Evolutionary conservation across 768 basidiomycete species (phyloP).

Genomic region (Termitomyces sp.): DNA sequence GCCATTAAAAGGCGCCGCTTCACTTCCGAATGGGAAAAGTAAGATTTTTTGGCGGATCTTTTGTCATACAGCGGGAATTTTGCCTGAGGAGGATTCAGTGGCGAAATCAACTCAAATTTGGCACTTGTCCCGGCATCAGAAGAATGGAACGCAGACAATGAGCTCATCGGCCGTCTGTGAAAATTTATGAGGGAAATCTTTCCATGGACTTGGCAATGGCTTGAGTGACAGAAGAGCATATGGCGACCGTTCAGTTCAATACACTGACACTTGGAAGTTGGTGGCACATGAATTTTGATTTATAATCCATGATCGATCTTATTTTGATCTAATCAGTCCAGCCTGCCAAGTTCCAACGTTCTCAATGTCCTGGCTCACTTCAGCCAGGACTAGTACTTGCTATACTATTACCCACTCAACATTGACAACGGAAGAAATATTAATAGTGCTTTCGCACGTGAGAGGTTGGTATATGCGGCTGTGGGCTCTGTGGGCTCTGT

Average conservation of each 20-base stretch:
- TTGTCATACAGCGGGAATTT: conserved; percentile 2
- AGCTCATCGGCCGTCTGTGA: background rate
- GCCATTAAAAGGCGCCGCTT: background rate
- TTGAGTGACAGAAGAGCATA: background rate
- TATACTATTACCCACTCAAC: too few species aligned
- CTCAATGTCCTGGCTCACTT: too few species aligned
- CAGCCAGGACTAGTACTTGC: too few species aligned
- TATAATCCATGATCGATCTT: background rate
- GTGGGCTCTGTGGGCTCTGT: too few species aligned
- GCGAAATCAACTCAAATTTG: background rate
- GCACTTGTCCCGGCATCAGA: background rate
- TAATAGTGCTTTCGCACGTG: too few species aligned
- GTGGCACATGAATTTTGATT: background rate
- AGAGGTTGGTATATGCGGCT: too few species aligned
- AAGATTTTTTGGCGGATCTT: background rate
- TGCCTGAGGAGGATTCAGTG: background rate
- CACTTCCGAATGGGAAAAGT: background rate
- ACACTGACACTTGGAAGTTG: background rate
- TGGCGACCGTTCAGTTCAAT: background rate
- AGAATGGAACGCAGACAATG: background rate
- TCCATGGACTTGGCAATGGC: background rate
- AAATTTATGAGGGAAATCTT: background rate
- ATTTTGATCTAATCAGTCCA: background rate
- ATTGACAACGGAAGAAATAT: too few species aligned
- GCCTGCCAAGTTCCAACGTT: too few species aligned